Base-by-base conservation (phyloP, 2,329 filamentous ascomycete genomes). In the Colletotrichum graminicola region DNA sequence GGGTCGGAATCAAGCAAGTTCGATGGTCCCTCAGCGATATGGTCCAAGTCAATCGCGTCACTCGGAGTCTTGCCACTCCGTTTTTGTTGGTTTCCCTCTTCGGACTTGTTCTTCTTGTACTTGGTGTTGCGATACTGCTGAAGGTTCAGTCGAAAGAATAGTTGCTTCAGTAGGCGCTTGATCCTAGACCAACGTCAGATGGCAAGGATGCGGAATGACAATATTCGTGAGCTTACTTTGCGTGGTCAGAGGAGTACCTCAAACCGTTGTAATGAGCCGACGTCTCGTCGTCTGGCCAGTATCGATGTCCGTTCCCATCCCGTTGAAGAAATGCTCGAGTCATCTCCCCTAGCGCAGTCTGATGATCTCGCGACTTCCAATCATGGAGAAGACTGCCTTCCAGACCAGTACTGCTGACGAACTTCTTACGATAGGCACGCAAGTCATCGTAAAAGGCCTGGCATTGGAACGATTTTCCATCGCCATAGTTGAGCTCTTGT, bases 141-240 rank as follows among this genome's bases (percentile, higher is more conserved):
- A 11, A 54, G 52, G 29, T 73, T 73, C 23, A 71, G 12, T 12
- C 71, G 57, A 34, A 56, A 73, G 36, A 73, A 73, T 11, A 71
- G 71, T 43, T 73, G 71, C 52, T 51, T 62, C 47, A 73, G 18
- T 3, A 62, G 18, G 6, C 21, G n/a, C 21, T 47, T 57, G 45
- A 73, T 71, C 6, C 71, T 73, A 21, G 1, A 14, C 39, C 6
- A 14, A 16, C 21, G 7, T 51, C 26, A 55, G 45, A 1, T 21
- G 6, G 11, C 14, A 16, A 2, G 18, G 3, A 18, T 16, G 1
- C 23, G 8, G 14, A 11, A 21, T 43, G 16, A 5, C 23, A 43
- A 14, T 11, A 6, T 8, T 4, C 11, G 1, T 29, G 12, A 16
- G 18, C n/a, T 29, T 55, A 64, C 59, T 2, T 39, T 18, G 45